Base-by-base conservation (phyloP, 495 filamentous ascomycete species). In the Hypoxylon fragiforme region DNA sequence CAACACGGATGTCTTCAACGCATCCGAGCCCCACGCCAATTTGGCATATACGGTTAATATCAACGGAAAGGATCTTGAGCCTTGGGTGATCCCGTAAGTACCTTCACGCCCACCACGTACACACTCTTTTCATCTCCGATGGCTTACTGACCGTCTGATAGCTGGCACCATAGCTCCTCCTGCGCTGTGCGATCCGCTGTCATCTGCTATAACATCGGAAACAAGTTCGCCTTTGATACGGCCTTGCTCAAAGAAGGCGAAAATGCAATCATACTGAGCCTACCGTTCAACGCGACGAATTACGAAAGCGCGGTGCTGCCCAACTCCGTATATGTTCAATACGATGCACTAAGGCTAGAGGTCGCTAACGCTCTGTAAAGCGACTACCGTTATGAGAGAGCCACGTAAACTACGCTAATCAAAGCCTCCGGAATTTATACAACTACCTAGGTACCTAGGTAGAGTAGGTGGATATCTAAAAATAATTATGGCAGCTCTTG, bases 331-430 rank as follows among this genome's bases (percentile, higher is more conserved):
- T 84, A 83, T 65, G 75, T 83, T 11, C 79, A 84, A 63, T 84
- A 85, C 64, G 79, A 83, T 71, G 79, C 80, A 2, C 55, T 84
- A 54, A 66, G 78, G 30, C 45, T 83, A 15, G 80, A 84, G 56
- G 32, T 85, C 26, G 43, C n/a, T n/a, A n/a, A n/a, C n/a, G 58
- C 42, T 51, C 40, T 8, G 42, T 9, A 30, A 51, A 42, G 42
- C n/a, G 50, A 43, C 22, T 36, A 19, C n/a, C 46, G 52, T n/a
- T 37, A 37, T 28, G 47, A 44, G 37, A 51, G 50, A 37, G 39
- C 57, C 57, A 60, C 57, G 57, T 60, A 60, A 48, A 37, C 4
- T 20, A 18, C 13, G 18, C 8, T 42, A 31, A 39, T 37, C 19
- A 36, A 38, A 34, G 13, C 19, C 21, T 15, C 38, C 19, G 7